Base-by-base conservation (phyloP, 73 alveolate species). In the Paramecium caudatum region DNA sequence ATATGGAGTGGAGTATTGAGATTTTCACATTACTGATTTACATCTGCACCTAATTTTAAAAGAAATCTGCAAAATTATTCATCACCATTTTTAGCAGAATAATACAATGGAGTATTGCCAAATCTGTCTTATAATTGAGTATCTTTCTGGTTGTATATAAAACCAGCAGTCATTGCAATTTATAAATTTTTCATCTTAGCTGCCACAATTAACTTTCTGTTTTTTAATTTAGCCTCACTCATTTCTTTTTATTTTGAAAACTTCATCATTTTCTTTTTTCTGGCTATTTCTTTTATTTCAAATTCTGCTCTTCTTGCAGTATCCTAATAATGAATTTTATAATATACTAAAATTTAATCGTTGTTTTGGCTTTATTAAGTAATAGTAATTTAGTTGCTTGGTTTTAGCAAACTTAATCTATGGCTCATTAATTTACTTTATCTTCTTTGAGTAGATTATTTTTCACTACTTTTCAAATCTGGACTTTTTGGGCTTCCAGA, bases 1-100 rank as follows among this genome's bases (percentile, higher is more conserved):
- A 86, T 86, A 46, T 86, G 93, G 12, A 86, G 55, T 21, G 93
- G 93, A 63, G 93, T 86, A 86, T 62, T 86, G 34, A 80, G 78
- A 23, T 86, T 33, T 70, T 61, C 27, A 43, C 93, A 86, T 15
- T 32, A 32, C 46, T 86, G 36, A 86, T 86, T 86, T 13, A 86
- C 90, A 63, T 86, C 85, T 41, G 93, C 93, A 15, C 93, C 93
- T 23, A 86, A 61, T 19, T 86, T 78, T 9, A 86, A 32, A 10
- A 86, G 32, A 63, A 23, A 86, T 34, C 84, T 43, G 39, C 93
- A 86, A 25, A 86, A 86, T 10, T 21, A 46, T 46, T 62, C 84
- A 63, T 86, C 84, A 19, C 93, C 93, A 86, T 86, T 70, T 19
- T 39, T 55, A 15, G 93, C 93, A 43, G 90, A 80, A 86, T 86